Base-by-base conservation (phyloP, 1,284 basidiomycete genomes). In the Blastosporella zonata region DNA sequence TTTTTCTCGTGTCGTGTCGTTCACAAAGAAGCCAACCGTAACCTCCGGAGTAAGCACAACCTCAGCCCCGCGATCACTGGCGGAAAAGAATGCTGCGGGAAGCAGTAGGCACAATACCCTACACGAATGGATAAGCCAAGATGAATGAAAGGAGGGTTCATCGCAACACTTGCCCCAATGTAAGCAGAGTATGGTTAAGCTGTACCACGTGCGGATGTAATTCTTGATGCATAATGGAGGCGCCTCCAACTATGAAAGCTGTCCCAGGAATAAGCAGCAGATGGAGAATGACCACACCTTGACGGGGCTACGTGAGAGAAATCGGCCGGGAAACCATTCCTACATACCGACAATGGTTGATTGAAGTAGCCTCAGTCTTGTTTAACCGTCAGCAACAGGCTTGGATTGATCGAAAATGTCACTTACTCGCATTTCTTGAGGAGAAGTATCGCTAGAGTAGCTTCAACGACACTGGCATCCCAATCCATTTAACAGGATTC, bases 101-200 rank as follows among this genome's bases (percentile, higher is more conserved):
- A 87, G 64, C 5, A 85, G 65, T 2, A 86, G 66, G 12, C 78
- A 73, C 53, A 87, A 60, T 1, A 86, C 80, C 15, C 84, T 86
- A 25, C 40, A 20, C 44, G 43, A 17, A 25, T 15, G 23, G 12
- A 31, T 45, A 28, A 52, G 29, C 0, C 21, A 22, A 34, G 18
- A 9, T 17, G n/a, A 41, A 28, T n/a, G 22, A 48, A 25, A 29
- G 43, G 17, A n/a, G 39, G 20, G 8, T n/a, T n/a, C 15, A 20
- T 31, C 22, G 35, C 18, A 22, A 25, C 27, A 55, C 70, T 9
- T 49, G 83, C 83, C 84, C 84, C 53, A 87, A 70, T 0, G 76
- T 79, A 6, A 87, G 69, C n/a, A 87, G 64, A 0, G 81, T 75
- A 48, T 84, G 81, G 55, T 87, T 87, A 3, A 87, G 67, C 53